phyloP scores from a whole-genome alignment of 805 yeast genomes.

The Wickerhamiella slavikovae region DNA sequence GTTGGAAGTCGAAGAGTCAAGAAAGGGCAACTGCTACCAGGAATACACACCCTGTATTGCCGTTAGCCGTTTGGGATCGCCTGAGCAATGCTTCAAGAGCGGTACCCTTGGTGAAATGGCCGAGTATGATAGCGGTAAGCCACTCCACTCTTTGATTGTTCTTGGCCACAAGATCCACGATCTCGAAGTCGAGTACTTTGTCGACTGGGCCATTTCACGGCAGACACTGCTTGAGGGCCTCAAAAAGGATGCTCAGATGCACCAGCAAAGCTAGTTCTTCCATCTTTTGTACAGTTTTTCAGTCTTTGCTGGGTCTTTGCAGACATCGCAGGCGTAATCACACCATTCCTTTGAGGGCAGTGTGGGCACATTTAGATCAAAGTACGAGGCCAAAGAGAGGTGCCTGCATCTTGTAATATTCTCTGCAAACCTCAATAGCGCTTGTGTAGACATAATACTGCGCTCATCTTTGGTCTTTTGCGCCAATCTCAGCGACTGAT shows the following conservation, averaged over 20 bases:
- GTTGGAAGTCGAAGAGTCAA: conserved; percentile 64
- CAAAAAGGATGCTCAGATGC: conserved; percentile 17
- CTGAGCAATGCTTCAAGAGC: conserved; percentile 61
- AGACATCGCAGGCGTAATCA: conserved; percentile 65
- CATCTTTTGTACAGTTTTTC: conserved; percentile 6
- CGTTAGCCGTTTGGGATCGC: conserved; percentile 77
- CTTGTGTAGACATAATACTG: not conserved
- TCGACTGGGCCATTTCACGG: conserved; percentile 50
- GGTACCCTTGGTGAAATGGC: conserved; percentile 63
- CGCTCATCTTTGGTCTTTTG: conserved; percentile 45
- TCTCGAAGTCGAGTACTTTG: conserved; percentile 66
- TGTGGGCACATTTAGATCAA: conserved; percentile 25
- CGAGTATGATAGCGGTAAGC: conserved; percentile 80
- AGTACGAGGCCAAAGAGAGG: conserved; percentile 7
- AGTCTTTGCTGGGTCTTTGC: conserved; percentile 19
- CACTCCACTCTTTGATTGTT: conserved; percentile 77
- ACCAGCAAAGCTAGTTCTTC: conserved; percentile 2
- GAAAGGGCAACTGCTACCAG: conserved; percentile 62
- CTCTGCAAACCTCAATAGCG: conserved; percentile 55
- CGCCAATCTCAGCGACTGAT: conserved; percentile 63
- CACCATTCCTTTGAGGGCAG: conserved; percentile 32
- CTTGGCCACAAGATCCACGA: conserved; percentile 88
- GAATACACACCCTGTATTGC: conserved; percentile 86
- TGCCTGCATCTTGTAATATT: conserved; percentile 7
- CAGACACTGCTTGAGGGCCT: conserved; percentile 29